These are phyloP conservation scores for Santalum album DNA, from an alignment of 164 flowering plant genomes.

Conservation along the genomic window DNA sequence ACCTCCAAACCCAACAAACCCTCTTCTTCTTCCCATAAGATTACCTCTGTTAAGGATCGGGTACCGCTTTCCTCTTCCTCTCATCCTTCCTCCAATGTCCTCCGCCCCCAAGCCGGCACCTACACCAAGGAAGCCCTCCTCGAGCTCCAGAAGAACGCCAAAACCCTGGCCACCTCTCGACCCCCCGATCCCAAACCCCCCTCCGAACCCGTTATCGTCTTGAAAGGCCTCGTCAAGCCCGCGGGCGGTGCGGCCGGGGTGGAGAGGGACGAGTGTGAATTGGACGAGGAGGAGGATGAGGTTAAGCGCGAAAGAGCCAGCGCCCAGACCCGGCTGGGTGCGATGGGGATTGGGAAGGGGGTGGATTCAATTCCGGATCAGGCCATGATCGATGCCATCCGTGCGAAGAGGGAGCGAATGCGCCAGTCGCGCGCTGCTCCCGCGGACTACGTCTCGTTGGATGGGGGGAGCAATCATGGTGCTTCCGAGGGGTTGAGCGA, in stretches of 20 bases:
- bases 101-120: conserved; percentile 79
- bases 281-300: conserved; percentile 4
- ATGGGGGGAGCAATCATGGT: conserved; percentile 64
- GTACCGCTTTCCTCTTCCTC: conserved; percentile 19
- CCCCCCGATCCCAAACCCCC: conserved; percentile 18
- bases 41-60: conserved; percentile 46
- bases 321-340: conserved; percentile 19
- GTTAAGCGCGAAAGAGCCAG: conserved; percentile 17
- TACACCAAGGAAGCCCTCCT: conserved; percentile 78
- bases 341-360: conserved; percentile 30
- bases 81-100: conserved; percentile 48
- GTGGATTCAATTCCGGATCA: conserved; percentile 47
- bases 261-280: background rate
- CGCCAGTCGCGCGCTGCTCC: conserved; percentile 60
- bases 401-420: conserved; percentile 69
- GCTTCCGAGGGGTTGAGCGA: conserved; percentile 73
- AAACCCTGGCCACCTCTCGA: conserved; percentile 46
- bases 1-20: conserved; percentile 10
- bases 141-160: conserved; percentile 89
- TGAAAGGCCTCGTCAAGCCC: conserved; percentile 75
- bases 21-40: conserved; percentile 36
- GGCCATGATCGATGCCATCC: conserved; percentile 56
- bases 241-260: background rate
- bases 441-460: conserved; percentile 75
- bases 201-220: conserved; percentile 58